A percentile compares a stretch with the other conserved stretches of the same genome.
Evolutionary conservation across 805 yeast genomes (phyloP).

Genomic region (Ogataea haglerorum): DNA sequence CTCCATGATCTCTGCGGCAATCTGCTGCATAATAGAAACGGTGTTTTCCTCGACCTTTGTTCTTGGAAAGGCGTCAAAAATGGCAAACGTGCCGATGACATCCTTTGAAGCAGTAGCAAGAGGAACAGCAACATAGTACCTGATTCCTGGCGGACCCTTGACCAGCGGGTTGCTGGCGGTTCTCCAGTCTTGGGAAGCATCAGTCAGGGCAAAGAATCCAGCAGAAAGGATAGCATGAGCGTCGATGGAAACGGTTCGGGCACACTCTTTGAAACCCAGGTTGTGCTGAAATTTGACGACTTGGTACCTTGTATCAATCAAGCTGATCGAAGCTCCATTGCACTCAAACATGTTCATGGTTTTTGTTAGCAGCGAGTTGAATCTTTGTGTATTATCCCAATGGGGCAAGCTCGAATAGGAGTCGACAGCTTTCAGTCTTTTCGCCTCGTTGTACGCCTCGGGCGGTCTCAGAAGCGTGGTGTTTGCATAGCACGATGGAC

Average conservation of each 20-base stretch:
- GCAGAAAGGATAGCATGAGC: slow-evolving; percentile 63
- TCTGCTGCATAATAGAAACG: slow-evolving; percentile 35
- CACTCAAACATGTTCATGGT: slow-evolving; percentile 42
- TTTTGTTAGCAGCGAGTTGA: slow-evolving; percentile 38
- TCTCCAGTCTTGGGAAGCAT: slow-evolving; percentile 72
- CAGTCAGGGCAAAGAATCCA: slow-evolving; percentile 50
- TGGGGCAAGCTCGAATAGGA: slow-evolving; percentile 38
- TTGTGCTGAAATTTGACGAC: slow-evolving; percentile 47
- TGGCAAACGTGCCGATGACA: slow-evolving; percentile 54
- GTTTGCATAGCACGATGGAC: slow-evolving; percentile 51
- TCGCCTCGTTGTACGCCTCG: slow-evolving; percentile 47
- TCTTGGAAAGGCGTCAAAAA: slow-evolving; percentile 50
- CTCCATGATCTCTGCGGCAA: slow-evolving; percentile 41
- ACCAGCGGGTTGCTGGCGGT: slow-evolving; percentile 60
- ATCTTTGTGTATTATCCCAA: slow-evolving; percentile 44
- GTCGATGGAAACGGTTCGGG: slow-evolving; percentile 58
- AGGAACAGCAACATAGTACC: slow-evolving; percentile 67
- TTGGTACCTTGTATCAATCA: slow-evolving; percentile 49
- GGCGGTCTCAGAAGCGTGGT: slow-evolving; percentile 58
- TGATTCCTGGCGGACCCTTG: slow-evolving; percentile 54
- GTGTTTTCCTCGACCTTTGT: slow-evolving; percentile 34
- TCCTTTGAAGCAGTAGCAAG: slow-evolving; percentile 38
- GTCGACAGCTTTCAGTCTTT: slow-evolving; percentile 43
- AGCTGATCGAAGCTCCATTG: slow-evolving; percentile 55
- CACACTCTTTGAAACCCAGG: slow-evolving; percentile 47